Conservation (phyloP, 129 eudicot species). For the Flaveria sonorensis region DNA sequence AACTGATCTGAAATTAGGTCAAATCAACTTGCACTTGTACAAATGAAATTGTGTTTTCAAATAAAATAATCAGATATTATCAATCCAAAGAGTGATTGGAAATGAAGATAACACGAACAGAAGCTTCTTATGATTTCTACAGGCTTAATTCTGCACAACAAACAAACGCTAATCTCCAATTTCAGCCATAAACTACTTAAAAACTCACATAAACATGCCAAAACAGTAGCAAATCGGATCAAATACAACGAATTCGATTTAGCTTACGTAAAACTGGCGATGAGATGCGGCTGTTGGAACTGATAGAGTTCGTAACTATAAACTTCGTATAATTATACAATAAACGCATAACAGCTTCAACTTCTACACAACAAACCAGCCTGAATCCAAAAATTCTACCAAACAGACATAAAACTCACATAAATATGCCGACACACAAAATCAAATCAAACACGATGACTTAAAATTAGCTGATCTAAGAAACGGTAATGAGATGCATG, state of each 20-base stretch:
- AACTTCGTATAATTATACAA: no score
- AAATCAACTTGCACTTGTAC: no score
- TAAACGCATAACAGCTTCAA: not conserved
- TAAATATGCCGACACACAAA: not conserved
- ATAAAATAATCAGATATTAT: no score
- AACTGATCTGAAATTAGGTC: no score
- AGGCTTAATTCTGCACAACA: not conserved
- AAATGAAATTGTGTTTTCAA: no score
- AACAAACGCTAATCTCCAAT: not conserved
- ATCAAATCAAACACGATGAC: not conserved
- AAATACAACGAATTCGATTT: not conserved
- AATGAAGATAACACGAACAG: not conserved
- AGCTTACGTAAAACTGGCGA: not conserved
- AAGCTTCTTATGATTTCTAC: not conserved
- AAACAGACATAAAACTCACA: not conserved
- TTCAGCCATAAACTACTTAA: not conserved
- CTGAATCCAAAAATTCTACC: not conserved
- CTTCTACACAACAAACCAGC: not conserved
- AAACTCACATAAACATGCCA: slow-evolving; percentile 1
- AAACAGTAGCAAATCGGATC: not conserved
- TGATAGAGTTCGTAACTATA: not conserved
- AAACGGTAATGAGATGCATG: no score
- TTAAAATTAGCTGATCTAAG: no score
- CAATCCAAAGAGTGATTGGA: not conserved
- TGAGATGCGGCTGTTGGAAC: not conserved